Evolutionary conservation across 352 stramenopile species (phyloP).

Genomic region (Phytophthora uliginosa): DNA sequence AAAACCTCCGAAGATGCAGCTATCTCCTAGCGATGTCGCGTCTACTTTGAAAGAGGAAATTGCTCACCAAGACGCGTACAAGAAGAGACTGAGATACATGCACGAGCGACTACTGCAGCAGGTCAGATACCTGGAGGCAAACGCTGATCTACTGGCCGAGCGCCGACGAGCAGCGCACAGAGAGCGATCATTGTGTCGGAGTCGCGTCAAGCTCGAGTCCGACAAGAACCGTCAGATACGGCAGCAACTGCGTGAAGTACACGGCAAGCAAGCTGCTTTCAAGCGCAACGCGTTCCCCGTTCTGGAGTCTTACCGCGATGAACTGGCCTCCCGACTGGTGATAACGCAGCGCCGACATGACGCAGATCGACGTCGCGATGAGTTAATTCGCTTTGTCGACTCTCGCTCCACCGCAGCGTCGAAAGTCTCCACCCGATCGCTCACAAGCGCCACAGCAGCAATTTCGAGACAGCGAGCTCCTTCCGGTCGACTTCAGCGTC

Average conservation of each 20-base stretch:
- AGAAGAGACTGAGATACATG: constrained; percentile 62
- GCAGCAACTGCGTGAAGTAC: constrained; percentile 36
- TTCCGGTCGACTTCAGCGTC: constrained; percentile 21
- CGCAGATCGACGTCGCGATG: constrained; percentile 56
- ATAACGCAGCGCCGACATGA: constrained; percentile 52
- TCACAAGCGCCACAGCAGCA: constrained; percentile 18
- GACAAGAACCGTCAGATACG: constrained; percentile 46
- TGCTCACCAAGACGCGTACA: constrained; percentile 60
- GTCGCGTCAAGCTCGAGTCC: constrained; percentile 46
- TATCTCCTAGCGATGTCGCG: neutral
- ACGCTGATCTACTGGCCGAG: constrained; percentile 41
- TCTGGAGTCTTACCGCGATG: constrained; percentile 58
- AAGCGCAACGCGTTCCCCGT: constrained; percentile 42
- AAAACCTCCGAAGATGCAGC: constrained; percentile 12
- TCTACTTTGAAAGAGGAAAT: constrained; percentile 53
- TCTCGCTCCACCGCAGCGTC: constrained; percentile 20
- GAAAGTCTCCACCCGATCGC: constrained; percentile 13
- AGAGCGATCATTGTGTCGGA: constrained; percentile 48
- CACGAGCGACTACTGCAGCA: constrained; percentile 51
- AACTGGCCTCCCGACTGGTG: constrained; percentile 54
- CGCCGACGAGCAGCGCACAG: constrained; percentile 31
- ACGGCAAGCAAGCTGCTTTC: constrained; percentile 33
- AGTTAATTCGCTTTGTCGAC: constrained; percentile 61
- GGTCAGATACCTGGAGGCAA: constrained; percentile 49
- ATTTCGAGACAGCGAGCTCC: constrained; percentile 20